Percentiles rank a stretch among this genome's conserved stretches.
Evolutionary conservation across 352 stramenopile species (phyloP).

Genomic region (Globisporangium heterothallicum): DNA sequence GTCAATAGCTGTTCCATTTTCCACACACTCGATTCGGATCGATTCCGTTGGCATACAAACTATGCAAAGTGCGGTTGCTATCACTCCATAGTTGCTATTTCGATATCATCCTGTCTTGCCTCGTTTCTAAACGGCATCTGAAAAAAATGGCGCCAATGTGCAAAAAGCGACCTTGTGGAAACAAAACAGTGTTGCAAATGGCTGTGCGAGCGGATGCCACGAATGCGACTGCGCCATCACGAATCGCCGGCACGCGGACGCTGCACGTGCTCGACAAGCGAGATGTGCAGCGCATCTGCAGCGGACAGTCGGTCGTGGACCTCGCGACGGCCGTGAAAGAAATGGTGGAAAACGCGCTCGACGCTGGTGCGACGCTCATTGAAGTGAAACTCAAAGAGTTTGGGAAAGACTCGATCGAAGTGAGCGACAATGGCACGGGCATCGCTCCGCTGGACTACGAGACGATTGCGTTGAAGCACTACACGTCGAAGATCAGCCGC

Average conservation of each 20-base stretch:
- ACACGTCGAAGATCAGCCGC: conserved; percentile 93
- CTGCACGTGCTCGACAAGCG: conserved; percentile 37
- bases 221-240: neutral
- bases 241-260: conserved; percentile 2
- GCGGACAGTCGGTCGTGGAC: conserved; percentile 94
- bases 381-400: conserved; percentile 90
- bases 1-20: neutral
- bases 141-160: too few species aligned
- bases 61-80: too few species aligned
- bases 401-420: conserved; percentile 91
- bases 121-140: too few species aligned
- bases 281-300: conserved; percentile 71
- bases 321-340: conserved; percentile 96
- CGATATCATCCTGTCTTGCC: too few species aligned
- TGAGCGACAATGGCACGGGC: conserved; percentile 93
- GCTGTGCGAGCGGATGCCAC: neutral
- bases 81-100: too few species aligned
- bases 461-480: conserved; percentile 88
- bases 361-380: conserved; percentile 62
- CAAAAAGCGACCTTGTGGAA: too few species aligned
- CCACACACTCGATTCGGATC: neutral
- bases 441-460: conserved; percentile 73
- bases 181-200: neutral
- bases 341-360: conserved; percentile 93
- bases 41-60: neutral